phyloP scores from a whole-genome alignment of 257 asterid species.

The Primulina eburnea region DNA sequence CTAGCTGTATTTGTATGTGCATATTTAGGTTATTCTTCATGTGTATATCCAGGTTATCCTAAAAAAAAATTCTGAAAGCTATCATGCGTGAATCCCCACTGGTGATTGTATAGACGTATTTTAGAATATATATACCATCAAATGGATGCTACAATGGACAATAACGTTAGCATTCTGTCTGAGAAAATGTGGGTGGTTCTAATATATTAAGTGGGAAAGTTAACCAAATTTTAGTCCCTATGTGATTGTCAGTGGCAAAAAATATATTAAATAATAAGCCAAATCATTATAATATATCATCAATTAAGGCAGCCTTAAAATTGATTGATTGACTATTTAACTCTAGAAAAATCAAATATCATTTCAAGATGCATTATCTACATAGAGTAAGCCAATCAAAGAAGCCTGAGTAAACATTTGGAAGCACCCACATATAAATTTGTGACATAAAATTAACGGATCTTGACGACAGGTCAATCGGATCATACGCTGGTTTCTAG shows the following conservation, averaged over 20 bases:
- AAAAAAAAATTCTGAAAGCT: background rate
- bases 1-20: background rate
- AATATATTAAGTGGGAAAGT: background rate
- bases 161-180: background rate
- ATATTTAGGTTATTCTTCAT: background rate
- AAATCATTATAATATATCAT: background rate
- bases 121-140: background rate
- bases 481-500: background rate
- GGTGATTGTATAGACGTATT: background rate
- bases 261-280: background rate
- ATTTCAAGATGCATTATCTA: background rate
- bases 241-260: background rate
- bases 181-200: background rate
- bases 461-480: background rate
- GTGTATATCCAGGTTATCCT: background rate
- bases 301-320: background rate
- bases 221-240: background rate
- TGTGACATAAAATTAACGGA: background rate
- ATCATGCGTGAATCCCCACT: background rate
- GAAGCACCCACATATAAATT: conserved; percentile 11
- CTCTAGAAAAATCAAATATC: background rate
- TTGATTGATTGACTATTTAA: background rate
- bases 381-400: background rate
- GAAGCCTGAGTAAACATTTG: background rate
- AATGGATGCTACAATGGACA: background rate